Conservation (phyloP, 2,329 filamentous ascomycete species). For the Fusarium redolens region DNA sequence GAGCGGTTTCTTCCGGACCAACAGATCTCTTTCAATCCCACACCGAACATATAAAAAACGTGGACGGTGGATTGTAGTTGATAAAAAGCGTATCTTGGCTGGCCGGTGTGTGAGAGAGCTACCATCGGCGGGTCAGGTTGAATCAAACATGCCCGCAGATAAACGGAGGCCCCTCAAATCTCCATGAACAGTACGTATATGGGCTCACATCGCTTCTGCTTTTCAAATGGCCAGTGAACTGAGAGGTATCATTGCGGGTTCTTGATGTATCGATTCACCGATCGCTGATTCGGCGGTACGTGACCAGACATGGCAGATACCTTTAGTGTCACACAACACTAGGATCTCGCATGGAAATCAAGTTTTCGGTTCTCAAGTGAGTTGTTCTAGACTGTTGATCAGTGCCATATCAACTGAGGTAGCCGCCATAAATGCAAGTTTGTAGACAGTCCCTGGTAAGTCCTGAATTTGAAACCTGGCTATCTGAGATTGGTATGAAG, state of each 20-base stretch:
- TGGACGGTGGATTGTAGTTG: background rate
- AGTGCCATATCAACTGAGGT: background rate
- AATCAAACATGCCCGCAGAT: background rate
- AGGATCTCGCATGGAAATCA: conserved; percentile 11
- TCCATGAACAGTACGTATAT: background rate
- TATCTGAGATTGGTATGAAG: background rate
- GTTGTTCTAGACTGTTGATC: background rate
- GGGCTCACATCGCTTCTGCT: background rate
- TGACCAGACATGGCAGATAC: background rate
- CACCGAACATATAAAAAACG: background rate
- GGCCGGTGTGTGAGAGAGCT: background rate
- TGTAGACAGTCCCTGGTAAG: background rate
- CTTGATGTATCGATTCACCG: background rate
- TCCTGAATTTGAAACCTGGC: background rate
- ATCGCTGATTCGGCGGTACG: background rate
- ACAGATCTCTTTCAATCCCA: background rate
- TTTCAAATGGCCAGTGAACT: background rate
- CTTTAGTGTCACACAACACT: background rate
- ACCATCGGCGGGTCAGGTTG: background rate
- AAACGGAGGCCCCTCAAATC: background rate
- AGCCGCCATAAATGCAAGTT: background rate
- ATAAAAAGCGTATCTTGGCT: background rate
- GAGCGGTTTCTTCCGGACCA: background rate
- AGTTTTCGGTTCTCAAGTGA: background rate
- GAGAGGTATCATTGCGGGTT: background rate